Evolutionary conservation across 441 rosid genomes (phyloP).

Genomic region (Pelargonium fulgidum): DNA sequence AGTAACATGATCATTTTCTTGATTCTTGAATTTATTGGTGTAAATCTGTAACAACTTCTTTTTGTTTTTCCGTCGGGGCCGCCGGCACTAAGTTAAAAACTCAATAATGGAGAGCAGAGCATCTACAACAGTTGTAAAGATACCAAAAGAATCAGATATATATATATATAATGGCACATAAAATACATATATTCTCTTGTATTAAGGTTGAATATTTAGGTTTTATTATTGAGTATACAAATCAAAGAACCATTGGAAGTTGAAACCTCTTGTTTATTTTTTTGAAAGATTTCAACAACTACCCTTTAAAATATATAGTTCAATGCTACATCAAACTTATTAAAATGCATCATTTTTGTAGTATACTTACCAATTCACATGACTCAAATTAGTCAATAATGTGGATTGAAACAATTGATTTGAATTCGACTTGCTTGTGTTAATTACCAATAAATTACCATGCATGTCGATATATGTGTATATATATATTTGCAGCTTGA

Average conservation of each 20-base stretch:
- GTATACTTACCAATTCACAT: neutral
- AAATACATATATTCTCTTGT: conserved; percentile 8
- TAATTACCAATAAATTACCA: too few species aligned
- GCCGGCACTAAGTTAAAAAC: neutral
- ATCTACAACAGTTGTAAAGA: conserved; percentile 29
- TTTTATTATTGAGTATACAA: conserved; percentile 1
- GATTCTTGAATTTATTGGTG: conserved; percentile 13
- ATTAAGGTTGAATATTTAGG: conserved; percentile 10
- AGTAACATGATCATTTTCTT: too few species aligned
- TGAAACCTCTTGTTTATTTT: neutral
- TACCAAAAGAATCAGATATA: conserved; percentile 16
- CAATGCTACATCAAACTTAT: neutral
- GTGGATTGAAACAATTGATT: neutral
- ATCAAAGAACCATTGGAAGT: conserved; percentile 9
- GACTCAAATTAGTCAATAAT: neutral
- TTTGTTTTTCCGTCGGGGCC: too few species aligned
- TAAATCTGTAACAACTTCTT: too few species aligned
- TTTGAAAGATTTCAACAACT: neutral
- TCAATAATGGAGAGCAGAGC: conserved; percentile 24
- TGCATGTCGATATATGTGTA: too few species aligned
- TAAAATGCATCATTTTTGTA: neutral
- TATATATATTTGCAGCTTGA: too few species aligned
- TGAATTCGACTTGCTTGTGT: neutral
- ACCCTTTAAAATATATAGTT: neutral
- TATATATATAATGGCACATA: conserved; percentile 14